phyloP scores from a whole-genome alignment of 2,329 filamentous ascomycete genomes.

The Phaeosphaeriaceae sp. region DNA sequence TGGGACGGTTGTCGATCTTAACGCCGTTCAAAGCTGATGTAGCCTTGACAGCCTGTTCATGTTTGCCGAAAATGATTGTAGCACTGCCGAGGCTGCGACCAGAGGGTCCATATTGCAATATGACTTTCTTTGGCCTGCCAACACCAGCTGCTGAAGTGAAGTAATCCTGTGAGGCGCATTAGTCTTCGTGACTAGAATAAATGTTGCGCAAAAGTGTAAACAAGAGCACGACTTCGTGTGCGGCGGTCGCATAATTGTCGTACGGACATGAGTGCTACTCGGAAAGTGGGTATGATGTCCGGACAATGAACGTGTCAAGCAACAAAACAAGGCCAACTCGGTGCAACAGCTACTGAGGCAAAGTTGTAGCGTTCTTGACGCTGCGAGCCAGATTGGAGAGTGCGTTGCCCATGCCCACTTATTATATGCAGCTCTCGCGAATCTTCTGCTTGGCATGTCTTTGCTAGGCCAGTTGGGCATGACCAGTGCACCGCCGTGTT shows the following conservation, averaged over 20 bases:
- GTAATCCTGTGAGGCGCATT: conserved; percentile 87
- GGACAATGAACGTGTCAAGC: conserved; percentile 23
- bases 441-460: conserved; percentile 15
- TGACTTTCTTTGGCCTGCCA: conserved; percentile 87
- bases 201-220: conserved; percentile 39
- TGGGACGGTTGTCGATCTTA: conserved; percentile 85
- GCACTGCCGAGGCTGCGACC: conserved; percentile 91
- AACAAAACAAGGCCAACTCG: conserved; percentile 17
- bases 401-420: conserved; percentile 22
- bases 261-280: conserved; percentile 30
- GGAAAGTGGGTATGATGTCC: conserved; percentile 29
- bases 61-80: conserved; percentile 82
- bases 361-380: conserved; percentile 15
- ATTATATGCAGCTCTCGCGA: conserved; percentile 15
- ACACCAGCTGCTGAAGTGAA: conserved; percentile 87
- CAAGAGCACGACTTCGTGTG: conserved; percentile 35
- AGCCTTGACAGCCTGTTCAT: conserved; percentile 83
- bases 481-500: conserved; percentile 23
- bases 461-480: conserved; percentile 14
- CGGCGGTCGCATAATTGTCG: conserved; percentile 28
- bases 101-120: conserved; percentile 90
- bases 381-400: conserved; percentile 26
- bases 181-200: conserved; percentile 58
- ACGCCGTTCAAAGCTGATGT: conserved; percentile 85
- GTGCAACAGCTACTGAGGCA: conserved; percentile 8